These are phyloP conservation scores for Quercus gilva DNA, from an alignment of 306 rosid genomes.

Conservation along the genomic window DNA sequence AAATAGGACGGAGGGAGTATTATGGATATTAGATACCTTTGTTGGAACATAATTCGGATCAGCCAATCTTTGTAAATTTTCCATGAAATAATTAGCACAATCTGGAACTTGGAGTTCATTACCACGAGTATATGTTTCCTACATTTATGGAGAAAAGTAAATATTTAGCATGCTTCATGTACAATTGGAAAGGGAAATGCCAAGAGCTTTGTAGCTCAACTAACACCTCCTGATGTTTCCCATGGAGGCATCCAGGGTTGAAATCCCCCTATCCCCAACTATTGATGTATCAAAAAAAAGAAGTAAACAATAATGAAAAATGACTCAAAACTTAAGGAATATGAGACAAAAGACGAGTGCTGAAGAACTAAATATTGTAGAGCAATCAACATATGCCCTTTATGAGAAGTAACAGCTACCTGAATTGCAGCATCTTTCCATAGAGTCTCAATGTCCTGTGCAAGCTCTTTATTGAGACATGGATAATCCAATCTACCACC, in stretches of 20 bases:
- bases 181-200: neutral
- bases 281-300: too few species aligned
- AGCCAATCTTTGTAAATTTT: constrained; percentile 77
- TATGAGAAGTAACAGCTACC: constrained; percentile 43
- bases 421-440: constrained; percentile 94
- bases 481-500: constrained; percentile 91
- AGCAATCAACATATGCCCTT: constrained; percentile 22
- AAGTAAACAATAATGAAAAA: neutral
- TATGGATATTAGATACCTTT: constrained; percentile 51
- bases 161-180: neutral
- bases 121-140: constrained; percentile 93
- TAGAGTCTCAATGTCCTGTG: constrained; percentile 73
- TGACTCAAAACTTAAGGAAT: neutral
- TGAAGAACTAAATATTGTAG: neutral
- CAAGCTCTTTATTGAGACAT: constrained; percentile 71
- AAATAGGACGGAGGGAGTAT: neutral
- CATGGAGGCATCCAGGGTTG: too few species aligned
- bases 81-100: constrained; percentile 91
- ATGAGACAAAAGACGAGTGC: neutral
- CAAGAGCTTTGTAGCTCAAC: too few species aligned
- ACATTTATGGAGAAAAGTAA: constrained; percentile 26
- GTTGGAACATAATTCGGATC: constrained; percentile 85
- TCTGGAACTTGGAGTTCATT: constrained; percentile 98
- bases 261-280: too few species aligned
- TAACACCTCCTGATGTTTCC: too few species aligned